Conservation (phyloP, 202 grass and related monocot species). For the Alloteropsis angusta region DNA sequence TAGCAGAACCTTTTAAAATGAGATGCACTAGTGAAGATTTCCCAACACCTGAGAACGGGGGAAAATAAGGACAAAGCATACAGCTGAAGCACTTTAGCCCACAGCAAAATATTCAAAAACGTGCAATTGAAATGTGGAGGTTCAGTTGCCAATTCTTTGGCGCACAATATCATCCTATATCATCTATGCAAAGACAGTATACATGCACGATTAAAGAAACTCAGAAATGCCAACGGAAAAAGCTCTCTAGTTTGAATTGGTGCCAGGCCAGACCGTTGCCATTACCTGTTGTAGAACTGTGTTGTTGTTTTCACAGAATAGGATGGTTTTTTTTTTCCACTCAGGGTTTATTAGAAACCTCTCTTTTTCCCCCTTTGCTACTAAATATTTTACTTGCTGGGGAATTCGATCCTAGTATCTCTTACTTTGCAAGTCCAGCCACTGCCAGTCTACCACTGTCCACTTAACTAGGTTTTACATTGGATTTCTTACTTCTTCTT, state of each 20-base stretch:
- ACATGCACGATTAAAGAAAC: not conserved
- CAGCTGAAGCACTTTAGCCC: conserved; percentile 1
- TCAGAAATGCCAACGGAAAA: not conserved
- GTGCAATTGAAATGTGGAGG: not conserved
- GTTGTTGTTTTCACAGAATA: not conserved
- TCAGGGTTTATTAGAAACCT: not conserved
- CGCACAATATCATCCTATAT: not conserved
- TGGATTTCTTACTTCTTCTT: not conserved
- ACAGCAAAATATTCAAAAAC: not conserved
- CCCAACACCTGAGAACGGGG: conserved; percentile 52
- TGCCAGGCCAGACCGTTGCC: not conserved
- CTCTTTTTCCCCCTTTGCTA: not conserved
- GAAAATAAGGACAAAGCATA: not conserved
- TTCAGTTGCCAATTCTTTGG: not conserved
- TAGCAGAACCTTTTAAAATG: conserved; percentile 57
- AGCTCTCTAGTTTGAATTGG: not conserved
- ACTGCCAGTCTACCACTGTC: not conserved
- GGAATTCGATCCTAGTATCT: not conserved
- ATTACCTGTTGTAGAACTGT: not conserved
- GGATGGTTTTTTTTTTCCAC: not conserved
- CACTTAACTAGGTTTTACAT: not conserved
- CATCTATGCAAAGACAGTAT: not conserved
- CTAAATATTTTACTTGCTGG: not conserved
- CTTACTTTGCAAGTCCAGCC: not conserved
- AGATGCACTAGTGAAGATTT: conserved; percentile 86